Conservation (phyloP, 2,329 filamentous ascomycete genomes). For the Coniosporium uncinatum region DNA sequence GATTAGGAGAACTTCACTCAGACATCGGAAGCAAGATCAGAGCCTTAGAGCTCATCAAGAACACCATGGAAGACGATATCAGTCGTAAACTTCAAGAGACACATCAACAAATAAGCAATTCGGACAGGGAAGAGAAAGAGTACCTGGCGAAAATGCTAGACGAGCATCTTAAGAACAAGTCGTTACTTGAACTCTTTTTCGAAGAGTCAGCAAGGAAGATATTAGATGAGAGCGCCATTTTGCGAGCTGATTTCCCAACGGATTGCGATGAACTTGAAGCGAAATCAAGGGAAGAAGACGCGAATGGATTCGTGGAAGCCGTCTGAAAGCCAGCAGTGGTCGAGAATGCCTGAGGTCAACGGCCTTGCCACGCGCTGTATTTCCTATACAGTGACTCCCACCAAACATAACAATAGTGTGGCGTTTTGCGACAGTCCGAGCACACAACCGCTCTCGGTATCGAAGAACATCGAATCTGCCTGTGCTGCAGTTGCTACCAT, state of each 20-base stretch:
- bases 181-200: conserved; percentile 19
- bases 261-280: too few relatives aligned
- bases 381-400: too few relatives aligned
- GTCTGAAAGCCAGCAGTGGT: too few relatives aligned
- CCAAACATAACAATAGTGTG: too few relatives aligned
- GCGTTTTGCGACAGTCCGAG: neutral
- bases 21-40: conserved; percentile 21
- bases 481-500: neutral
- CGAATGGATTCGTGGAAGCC: too few relatives aligned
- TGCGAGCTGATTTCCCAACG: too few relatives aligned
- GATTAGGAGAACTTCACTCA: conserved; percentile 18
- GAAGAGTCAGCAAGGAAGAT: conserved; percentile 15
- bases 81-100: conserved; percentile 21
- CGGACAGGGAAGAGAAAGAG: conserved; percentile 24
- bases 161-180: conserved; percentile 20
- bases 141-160: conserved; percentile 17
- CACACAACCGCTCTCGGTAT: neutral
- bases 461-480: neutral
- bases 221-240: conserved; percentile 2
- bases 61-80: conserved; percentile 19
- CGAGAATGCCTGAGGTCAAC: too few relatives aligned
- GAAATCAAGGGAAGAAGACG: too few relatives aligned
- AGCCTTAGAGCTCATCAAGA: conserved; percentile 26
- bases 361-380: too few relatives aligned
- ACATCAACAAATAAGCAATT: conserved; percentile 23